Percentiles rank a stretch among this genome's conserved stretches.
Evolutionary conservation across 164 flowering plant species (phyloP).

Genomic region (Dillenia turbinata): DNA sequence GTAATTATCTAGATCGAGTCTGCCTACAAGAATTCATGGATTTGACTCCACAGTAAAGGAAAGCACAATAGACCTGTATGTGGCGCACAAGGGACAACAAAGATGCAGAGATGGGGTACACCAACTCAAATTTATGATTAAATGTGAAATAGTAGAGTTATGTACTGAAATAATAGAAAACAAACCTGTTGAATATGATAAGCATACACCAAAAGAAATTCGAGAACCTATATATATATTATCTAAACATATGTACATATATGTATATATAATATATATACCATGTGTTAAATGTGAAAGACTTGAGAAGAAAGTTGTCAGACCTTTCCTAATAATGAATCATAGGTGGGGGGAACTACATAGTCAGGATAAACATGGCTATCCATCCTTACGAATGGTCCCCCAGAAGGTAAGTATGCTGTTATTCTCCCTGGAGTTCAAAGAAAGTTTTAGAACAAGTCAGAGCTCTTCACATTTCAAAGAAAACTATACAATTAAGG

Average conservation of each 20-base stretch:
- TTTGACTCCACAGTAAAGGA: too few species aligned
- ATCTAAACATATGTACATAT: not conserved
- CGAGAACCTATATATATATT: not conserved
- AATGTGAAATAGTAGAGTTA: too few species aligned
- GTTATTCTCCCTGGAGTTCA: constrained; percentile 76
- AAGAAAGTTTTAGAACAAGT: not conserved
- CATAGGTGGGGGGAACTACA: constrained; percentile 98
- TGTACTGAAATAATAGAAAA: too few species aligned
- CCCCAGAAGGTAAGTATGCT: constrained; percentile 90
- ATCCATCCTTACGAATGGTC: constrained; percentile 98
- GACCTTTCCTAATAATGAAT: constrained; percentile 95
- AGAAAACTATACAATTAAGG: not conserved
- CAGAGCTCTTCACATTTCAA: not conserved
- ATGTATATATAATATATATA: too few species aligned
- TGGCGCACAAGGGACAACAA: too few species aligned
- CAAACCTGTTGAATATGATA: too few species aligned
- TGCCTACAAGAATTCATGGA: too few species aligned
- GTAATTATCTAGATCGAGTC: too few species aligned
- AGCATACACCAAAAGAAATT: not conserved
- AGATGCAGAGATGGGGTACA: too few species aligned
- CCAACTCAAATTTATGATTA: too few species aligned
- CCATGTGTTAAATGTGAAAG: too few species aligned
- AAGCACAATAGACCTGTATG: too few species aligned
- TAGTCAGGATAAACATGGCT: constrained; percentile 96
- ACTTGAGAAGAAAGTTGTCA: constrained; percentile 2